Percentiles rank a stretch among this genome's conserved stretches.
Evolutionary conservation across 2,329 filamentous ascomycete genomes (phyloP).

Genomic region (Trichophaea hybrida): DNA sequence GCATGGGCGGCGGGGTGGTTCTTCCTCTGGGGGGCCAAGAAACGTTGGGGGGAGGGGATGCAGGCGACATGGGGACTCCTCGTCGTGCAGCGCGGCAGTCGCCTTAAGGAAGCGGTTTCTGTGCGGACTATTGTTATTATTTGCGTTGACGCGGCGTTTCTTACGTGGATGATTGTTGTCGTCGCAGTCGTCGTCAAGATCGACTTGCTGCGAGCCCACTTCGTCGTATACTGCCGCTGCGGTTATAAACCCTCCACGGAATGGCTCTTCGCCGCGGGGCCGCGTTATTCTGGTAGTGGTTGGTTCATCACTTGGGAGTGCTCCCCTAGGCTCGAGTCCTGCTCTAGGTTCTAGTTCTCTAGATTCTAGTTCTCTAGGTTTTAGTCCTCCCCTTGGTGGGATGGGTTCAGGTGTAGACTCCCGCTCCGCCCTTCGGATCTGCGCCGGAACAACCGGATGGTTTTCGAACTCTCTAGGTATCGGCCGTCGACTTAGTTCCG

Average conservation of each 20-base stretch:
- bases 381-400: neutral
- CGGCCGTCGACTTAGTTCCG: conserved; percentile 1
- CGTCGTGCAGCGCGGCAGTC: conserved; percentile 5
- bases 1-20: neutral
- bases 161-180: neutral
- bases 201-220: no score
- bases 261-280: no score
- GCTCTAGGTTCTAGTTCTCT: neutral
- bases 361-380: neutral
- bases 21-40: neutral
- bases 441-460: neutral
- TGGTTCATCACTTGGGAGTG: no score
- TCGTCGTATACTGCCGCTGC: no score
- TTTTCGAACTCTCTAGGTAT: neutral
- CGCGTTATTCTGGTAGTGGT: no score
- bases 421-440: neutral
- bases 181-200: neutral
- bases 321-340: no score
- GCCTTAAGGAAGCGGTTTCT: conserved; percentile 19
- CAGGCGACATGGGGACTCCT: no score
- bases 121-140: conserved; percentile 6
- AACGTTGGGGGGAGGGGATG: no score
- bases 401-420: neutral
- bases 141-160: conserved; percentile 7
- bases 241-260: no score